Evolutionary conservation across 306 rosid genomes (phyloP).

Genomic region (Potentilla sterilis): DNA sequence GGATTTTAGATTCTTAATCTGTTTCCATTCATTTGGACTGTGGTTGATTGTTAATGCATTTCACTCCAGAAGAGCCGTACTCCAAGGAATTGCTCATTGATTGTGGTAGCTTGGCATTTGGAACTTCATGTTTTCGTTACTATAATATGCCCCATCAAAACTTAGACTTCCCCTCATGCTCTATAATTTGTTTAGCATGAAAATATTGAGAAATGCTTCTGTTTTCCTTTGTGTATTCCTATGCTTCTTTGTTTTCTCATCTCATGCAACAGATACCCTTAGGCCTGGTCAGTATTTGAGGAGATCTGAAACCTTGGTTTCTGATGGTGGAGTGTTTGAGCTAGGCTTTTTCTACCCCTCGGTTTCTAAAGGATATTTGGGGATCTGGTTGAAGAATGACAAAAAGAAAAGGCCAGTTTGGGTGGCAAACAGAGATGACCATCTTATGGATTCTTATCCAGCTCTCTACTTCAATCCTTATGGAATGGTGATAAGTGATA

Average conservation of each 20-base stretch:
- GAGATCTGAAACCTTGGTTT: slow-evolving; percentile 18
- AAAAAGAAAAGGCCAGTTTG: slow-evolving; percentile 26
- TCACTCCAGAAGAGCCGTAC: background rate
- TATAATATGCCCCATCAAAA: background rate
- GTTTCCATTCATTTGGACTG: background rate
- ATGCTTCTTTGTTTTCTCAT: slow-evolving; percentile 2
- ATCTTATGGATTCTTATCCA: slow-evolving; percentile 5
- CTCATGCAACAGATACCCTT: slow-evolving; percentile 23
- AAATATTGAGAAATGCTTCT: background rate
- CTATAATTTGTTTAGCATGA: slow-evolving; percentile 7
- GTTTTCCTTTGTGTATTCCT: background rate
- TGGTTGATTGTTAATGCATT: background rate
- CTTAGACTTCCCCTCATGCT: too few relatives aligned
- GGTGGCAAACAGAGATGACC: slow-evolving; percentile 23
- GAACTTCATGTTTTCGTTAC: background rate
- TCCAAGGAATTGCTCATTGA: background rate
- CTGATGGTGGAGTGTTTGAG: slow-evolving; percentile 25
- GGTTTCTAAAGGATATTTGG: slow-evolving; percentile 18
- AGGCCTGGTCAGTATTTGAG: background rate
- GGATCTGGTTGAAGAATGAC: slow-evolving; percentile 34
- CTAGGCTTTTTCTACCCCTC: slow-evolving; percentile 25
- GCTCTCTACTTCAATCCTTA: slow-evolving; percentile 11
- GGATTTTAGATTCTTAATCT: background rate
- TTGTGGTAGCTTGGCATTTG: background rate
- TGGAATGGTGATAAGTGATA: slow-evolving; percentile 18